These are phyloP conservation scores for Penicillium samsonianum DNA, from an alignment of 495 filamentous ascomycete genomes.

Conservation along the genomic window DNA sequence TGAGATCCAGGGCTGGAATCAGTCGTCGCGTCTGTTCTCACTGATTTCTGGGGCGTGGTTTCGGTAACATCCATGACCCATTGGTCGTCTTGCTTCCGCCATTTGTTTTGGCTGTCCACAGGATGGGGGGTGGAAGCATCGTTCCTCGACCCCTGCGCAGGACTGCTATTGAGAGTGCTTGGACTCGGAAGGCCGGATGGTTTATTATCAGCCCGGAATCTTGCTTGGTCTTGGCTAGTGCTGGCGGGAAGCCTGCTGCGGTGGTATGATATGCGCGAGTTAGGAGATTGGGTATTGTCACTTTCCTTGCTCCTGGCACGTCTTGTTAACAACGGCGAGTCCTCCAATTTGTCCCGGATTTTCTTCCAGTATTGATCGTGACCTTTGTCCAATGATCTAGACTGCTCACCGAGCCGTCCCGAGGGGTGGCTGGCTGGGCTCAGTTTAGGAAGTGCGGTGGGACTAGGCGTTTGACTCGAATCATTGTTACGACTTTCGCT, in stretches of 20 bases:
- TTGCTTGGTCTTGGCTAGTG: constrained; percentile 23
- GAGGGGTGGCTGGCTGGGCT: constrained; percentile 16
- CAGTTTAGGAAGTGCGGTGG: constrained; percentile 26
- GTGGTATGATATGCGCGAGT: constrained; percentile 5
- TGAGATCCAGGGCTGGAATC: constrained; percentile 36
- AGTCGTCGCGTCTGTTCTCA: constrained; percentile 26
- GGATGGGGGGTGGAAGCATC: constrained; percentile 8
- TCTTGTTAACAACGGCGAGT: constrained; percentile 25
- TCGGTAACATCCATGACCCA: constrained; percentile 24
- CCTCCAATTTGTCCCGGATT: constrained; percentile 33
- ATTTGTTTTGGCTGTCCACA: constrained; percentile 25
- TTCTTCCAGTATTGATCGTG: constrained; percentile 38
- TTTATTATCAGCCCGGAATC: constrained; percentile 25
- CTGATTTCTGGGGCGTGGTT: constrained; percentile 20
- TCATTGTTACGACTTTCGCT: constrained; percentile 23
- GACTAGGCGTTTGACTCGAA: constrained; percentile 24
- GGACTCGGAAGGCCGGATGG: constrained; percentile 36
- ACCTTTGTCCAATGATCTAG: constrained; percentile 25
- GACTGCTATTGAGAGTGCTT: constrained; percentile 17
- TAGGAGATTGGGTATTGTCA: constrained; percentile 20
- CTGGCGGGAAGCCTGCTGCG: constrained; percentile 14
- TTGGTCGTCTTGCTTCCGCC: constrained; percentile 29
- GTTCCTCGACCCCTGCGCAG: constrained; percentile 10
- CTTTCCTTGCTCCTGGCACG: constrained; percentile 25
- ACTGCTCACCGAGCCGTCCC: constrained; percentile 18